Evolutionary conservation across 306 rosid genomes (phyloP), one percentile per base, ranked within the genome.

Genomic region (Crotalaria pallida): DNA sequence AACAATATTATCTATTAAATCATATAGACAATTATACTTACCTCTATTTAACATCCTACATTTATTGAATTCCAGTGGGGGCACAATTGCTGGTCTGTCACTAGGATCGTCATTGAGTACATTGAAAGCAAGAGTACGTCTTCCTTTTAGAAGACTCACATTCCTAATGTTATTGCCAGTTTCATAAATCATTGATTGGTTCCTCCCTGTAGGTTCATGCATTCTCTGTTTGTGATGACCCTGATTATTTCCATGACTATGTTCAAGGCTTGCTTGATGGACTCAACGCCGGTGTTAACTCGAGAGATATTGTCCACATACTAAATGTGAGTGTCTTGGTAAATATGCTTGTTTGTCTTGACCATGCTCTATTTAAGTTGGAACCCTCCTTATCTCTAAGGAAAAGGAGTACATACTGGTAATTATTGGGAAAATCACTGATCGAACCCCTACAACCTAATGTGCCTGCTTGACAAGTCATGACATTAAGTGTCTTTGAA

Each of bases 231-330:
- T 88, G 96, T 58, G 89, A 94, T 67, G 92, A 91, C 81, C 97
- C 98, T 7, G 89, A 88, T 83, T 88, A 90, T 86, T 90, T 94
- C 83, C 80, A 88, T 62, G 43, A 80, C 82, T 85, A 78, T 77
- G 89, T 76, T 63, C 98, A 94, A 88, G 96, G 86, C 70, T 85
- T 94, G 69, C 87, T 90, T 61, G 94, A 94, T 81, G 96, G 95
- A 69, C 86, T 94, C 60, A 80, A 79, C 26, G 94, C 98, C 16
- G 88, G 86, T 12, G 84, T 94, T 49, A 72, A 78, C 81, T 83
- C 97, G 1, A 90, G 79, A 43, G 86, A 90, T 71, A 84, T 90
- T 74, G 87, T 87, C 52, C 75, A 84, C 77, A 81, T 94, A 48
- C 84, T 65, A 78, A 87, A 88, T 24, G 97, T 94, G 77, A 90